These are phyloP conservation scores for Trypanosoma caninum DNA, from an alignment of 208 protist species.

Conservation along the genomic window DNA sequence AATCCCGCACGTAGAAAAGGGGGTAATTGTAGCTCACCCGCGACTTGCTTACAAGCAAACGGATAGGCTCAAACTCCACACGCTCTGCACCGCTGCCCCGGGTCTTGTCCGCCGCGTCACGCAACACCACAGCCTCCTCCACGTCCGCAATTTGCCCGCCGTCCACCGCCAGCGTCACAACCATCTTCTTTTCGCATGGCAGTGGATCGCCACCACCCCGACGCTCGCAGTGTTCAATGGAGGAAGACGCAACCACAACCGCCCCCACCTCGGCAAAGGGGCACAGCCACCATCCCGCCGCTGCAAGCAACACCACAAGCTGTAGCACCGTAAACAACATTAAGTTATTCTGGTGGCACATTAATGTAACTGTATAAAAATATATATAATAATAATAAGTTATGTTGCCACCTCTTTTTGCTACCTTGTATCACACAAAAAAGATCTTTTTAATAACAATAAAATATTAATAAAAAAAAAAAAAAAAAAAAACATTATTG, in stretches of 20 bases:
- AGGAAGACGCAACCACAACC: conserved; percentile 52
- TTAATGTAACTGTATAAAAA: too few species aligned
- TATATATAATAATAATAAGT: too few species aligned
- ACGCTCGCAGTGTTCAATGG: conserved; percentile 70
- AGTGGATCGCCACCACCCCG: conserved; percentile 26
- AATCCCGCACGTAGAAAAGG: conserved; percentile 77
- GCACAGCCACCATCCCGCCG: not conserved
- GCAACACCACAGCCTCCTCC: conserved; percentile 67
- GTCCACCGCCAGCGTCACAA: conserved; percentile 73
- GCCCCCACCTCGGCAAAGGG: conserved; percentile 10
- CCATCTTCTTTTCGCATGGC: conserved; percentile 72
- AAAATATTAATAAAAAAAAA: conserved; percentile 4
- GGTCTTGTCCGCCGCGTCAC: conserved; percentile 43
- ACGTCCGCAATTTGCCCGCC: conserved; percentile 43
- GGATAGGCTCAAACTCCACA: conserved; percentile 55
- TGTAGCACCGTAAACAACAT: too few species aligned
- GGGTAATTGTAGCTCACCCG: conserved; percentile 77
- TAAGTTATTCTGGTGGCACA: too few species aligned
- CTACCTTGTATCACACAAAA: too few species aligned
- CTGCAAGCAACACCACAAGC: too few species aligned
- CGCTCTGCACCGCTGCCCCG: conserved; percentile 11
- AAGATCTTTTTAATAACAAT: too few species aligned
- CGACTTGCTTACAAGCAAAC: conserved; percentile 58
- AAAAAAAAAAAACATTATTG: conserved; percentile 2
- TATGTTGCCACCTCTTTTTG: too few species aligned